These are phyloP conservation scores for Yamadazyma sp. DNA, from an alignment of 1,139 yeast genomes.

Conservation along the genomic window DNA sequence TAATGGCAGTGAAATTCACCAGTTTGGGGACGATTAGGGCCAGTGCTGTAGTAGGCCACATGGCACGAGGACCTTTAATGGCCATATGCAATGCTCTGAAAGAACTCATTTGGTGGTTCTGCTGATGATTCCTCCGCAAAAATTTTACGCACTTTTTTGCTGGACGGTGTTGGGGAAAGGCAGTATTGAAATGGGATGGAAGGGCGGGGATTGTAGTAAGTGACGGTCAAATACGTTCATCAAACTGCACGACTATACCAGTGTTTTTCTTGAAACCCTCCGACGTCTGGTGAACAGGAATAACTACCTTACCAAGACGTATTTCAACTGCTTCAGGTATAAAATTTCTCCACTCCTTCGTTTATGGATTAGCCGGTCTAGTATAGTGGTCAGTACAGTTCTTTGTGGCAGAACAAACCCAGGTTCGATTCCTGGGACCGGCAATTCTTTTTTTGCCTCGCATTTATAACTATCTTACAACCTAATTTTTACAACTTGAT, in stretches of 20 bases:
- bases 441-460: conserved; percentile 26
- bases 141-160: neutral
- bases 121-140: conserved; percentile 1
- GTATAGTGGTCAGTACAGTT: conserved; percentile 57
- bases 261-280: neutral
- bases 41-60: neutral
- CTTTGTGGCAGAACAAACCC: conserved; percentile 59
- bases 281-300: no score
- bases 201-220: no score
- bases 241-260: no score
- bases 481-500: neutral
- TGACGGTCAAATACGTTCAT: no score
- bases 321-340: no score
- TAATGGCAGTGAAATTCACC: neutral
- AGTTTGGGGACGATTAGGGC: neutral
- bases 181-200: neutral
- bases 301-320: no score
- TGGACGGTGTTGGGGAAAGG: neutral
- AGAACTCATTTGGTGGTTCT: neutral
- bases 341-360: no score
- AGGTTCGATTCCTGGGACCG: conserved; percentile 60
- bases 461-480: neutral
- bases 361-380: conserved; percentile 31
- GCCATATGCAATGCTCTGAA: conserved; percentile 2
- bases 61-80: neutral